Percentiles rank a stretch among this genome's conserved stretches.
phyloP scores from a whole-genome alignment of 2,329 filamentous ascomycete genomes.

The Aspergillus ochraceoroseus region DNA sequence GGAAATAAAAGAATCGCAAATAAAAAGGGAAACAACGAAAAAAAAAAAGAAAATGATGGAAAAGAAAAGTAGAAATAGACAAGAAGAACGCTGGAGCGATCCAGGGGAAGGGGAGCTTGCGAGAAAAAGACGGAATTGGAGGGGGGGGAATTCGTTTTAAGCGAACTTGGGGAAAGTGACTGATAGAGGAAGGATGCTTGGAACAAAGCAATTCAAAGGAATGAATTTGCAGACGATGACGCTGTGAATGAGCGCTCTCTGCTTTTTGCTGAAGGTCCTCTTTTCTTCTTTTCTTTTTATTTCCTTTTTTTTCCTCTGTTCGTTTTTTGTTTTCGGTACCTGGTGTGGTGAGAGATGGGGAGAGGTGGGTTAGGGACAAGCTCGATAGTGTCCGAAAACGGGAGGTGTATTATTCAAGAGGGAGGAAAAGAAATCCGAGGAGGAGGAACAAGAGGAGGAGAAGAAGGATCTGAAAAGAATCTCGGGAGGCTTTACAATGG shows the following conservation, averaged over 20 bases:
- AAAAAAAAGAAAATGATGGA: conserved; percentile 3
- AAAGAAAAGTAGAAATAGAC: conserved; percentile 4
- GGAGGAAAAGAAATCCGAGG: conserved; percentile 9
- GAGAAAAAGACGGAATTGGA: conserved; percentile 12
- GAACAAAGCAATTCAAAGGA: conserved; percentile 22
- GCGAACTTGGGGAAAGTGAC: conserved; percentile 20
- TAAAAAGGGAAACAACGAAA: conserved; percentile 5
- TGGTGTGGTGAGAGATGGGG: conserved; percentile 4
- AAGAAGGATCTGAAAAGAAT: conserved; percentile 7
- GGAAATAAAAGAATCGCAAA: conserved; percentile 10
- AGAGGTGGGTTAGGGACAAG: conserved; percentile 6
- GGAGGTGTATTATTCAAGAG: conserved; percentile 13
- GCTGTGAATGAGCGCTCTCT: background rate
- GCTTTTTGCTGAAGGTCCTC: conserved; percentile 1
- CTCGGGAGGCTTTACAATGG: conserved; percentile 1
- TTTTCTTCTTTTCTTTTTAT: background rate
- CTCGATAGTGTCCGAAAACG: conserved; percentile 18
- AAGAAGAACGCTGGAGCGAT: conserved; percentile 14
- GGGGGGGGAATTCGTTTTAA: conserved; percentile 18
- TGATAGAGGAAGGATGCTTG: conserved; percentile 15
- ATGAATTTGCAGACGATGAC: conserved; percentile 12
- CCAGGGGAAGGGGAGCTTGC: conserved; percentile 13
- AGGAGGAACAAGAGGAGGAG: conserved; percentile 12
- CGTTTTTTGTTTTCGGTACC: conserved; percentile 4
- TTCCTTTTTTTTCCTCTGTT: conserved; percentile 6